Base-by-base conservation (phyloP, 2,329 filamentous ascomycete genomes). In the Fusarium chlamydosporum region DNA sequence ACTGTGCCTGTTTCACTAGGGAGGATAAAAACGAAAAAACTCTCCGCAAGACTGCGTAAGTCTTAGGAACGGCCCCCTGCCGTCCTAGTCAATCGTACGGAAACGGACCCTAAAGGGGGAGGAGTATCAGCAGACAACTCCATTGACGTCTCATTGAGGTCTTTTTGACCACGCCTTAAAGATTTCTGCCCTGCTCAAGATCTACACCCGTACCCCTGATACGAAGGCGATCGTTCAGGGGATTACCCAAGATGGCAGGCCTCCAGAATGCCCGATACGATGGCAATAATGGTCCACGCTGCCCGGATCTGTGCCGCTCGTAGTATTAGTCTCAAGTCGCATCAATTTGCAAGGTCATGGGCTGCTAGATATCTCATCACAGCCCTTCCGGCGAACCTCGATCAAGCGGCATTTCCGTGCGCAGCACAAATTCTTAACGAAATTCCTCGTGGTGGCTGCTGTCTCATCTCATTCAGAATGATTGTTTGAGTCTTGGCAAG, bases 1-100 rank as follows among this genome's bases (percentile, higher is more conserved):
- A 74, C 72, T 50, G 43, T 52, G 37, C 55, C 52, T 38, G 72
- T 74, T 74, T 74, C 72, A 74, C 57, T 29, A 74, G 15, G 26
- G 34, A 23, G 38, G 18, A 43, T 27, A 33, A 70, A 53, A 54
- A 45, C 29, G 16, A 58, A 58, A 27, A 59, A 63, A 61, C 23
- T 50, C 40, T 45, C 45, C 51, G 43, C 16, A 38, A 35, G 46
- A 40, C 47, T 51, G 35, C 47, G 47, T 31, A 48, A 45, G 38
- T 15, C 37, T 37, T 54, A 69, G 37, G 11, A 42, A 67, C 18
- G 29, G 20, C 38, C 18, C 56, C 61, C 48, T 62, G 48, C 27
- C 2, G 41, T 48, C 27, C 27, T 61, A 26, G 42, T 57, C 41
- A 3, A 29, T 37, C 27, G 37, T 37, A 55, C 67, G 62, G 67